Conservation (phyloP, 129 eudicot genomes). For the Kitagawia praeruptora region DNA sequence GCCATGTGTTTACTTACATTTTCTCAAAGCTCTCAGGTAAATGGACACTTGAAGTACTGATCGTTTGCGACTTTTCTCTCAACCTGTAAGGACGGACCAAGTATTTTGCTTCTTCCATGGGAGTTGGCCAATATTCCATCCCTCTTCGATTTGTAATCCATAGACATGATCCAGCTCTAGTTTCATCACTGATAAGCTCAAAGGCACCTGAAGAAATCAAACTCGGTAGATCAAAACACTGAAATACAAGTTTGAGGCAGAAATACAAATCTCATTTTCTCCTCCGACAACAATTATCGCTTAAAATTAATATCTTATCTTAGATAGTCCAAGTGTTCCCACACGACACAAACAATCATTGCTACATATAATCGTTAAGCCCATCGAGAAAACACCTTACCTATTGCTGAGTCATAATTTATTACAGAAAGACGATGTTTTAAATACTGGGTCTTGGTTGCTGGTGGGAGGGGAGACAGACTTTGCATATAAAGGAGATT, state of each 20-base stretch:
- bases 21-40: conserved; percentile 70
- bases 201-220: conserved; percentile 53
- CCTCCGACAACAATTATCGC: background rate
- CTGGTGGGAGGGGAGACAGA: background rate
- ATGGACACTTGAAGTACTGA: conserved; percentile 29
- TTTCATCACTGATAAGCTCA: conserved; percentile 80
- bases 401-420: background rate
- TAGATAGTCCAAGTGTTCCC: background rate
- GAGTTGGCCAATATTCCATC: conserved; percentile 91
- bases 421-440: background rate
- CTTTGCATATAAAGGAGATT: background rate
- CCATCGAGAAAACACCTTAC: background rate
- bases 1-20: conserved; percentile 36
- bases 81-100: conserved; percentile 33
- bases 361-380: background rate
- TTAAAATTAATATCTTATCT: background rate
- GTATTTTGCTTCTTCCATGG: conserved; percentile 79
- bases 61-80: conserved; percentile 32
- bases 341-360: background rate
- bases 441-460: background rate
- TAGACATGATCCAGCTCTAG: conserved; percentile 79
- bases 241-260: background rate
- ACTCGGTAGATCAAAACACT: conserved; percentile 11
- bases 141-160: conserved; percentile 89
- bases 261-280: background rate